Evolutionary conservation across 2,329 filamentous ascomycete species (phyloP).

Genomic region (Pseudogymnoascus sp.): DNA sequence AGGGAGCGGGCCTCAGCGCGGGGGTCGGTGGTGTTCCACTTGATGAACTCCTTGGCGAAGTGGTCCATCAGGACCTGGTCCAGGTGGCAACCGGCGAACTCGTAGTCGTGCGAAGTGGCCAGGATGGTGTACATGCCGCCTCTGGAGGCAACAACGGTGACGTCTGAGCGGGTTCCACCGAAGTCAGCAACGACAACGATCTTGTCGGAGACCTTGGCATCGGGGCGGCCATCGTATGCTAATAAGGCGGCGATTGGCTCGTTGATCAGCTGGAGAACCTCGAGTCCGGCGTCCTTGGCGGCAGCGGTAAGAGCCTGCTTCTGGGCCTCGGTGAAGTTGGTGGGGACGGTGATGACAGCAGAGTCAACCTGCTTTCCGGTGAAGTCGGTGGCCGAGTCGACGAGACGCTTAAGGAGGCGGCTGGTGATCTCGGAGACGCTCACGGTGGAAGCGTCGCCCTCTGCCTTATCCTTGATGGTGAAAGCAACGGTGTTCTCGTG

Average conservation of each 20-base stretch:
- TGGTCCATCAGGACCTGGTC: constrained; percentile 91
- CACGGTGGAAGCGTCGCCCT: constrained; percentile 57
- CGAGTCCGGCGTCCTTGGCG: constrained; percentile 71
- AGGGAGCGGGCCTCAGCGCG: constrained; percentile 71
- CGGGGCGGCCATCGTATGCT: constrained; percentile 81
- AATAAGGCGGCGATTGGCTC: constrained; percentile 85
- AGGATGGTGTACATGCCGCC: constrained; percentile 95
- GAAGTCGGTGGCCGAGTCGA: constrained; percentile 79
- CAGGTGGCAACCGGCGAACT: constrained; percentile 76
- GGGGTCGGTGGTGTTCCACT: constrained; percentile 83
- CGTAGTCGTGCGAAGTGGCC: constrained; percentile 90
- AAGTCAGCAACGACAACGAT: constrained; percentile 85
- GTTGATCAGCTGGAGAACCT: constrained; percentile 85
- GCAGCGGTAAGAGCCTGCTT: constrained; percentile 70
- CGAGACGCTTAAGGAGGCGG: constrained; percentile 74
- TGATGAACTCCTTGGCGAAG: constrained; percentile 97
- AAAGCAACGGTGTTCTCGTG: constrained; percentile 67
- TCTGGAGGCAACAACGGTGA: constrained; percentile 81
- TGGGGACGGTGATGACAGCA: constrained; percentile 90
- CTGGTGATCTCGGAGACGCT: constrained; percentile 74
- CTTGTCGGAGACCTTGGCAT: constrained; percentile 72
- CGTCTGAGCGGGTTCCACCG: constrained; percentile 85
- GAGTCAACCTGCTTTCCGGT: constrained; percentile 88
- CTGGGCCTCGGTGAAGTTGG: constrained; percentile 84
- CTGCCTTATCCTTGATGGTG: constrained; percentile 69